Evolutionary conservation across 345 rosid species (phyloP), one percentile per base, ranked within the genome.

Genomic region (Mallotus nudiflorus): DNA sequence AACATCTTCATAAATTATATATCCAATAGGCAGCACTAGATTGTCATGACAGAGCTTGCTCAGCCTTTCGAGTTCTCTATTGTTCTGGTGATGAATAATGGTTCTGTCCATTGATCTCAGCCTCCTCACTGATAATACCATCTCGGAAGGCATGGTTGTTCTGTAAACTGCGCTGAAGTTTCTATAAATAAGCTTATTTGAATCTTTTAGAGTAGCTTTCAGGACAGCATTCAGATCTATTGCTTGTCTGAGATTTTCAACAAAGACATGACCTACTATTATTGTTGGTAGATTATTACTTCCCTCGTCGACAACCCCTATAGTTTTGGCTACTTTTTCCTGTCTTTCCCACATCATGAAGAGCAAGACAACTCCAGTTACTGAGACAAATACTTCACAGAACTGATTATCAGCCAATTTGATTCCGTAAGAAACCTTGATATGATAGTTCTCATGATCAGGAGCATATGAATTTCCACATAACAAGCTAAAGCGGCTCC

Each of bases 261-360:
- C 82, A 71, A 95, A 91, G 58, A 95, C 87, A 66, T 80, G 82
- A 64, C 99, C 96, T 0, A 92, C 93, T 74, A 85, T 73, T 69
- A 95, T 91, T 8, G 78, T 54, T 19, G 97, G 99, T 45, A 58
- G 89, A 63, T 77, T 81, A 72, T 72, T 79, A 73, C 75, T 72
- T 42, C 40, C 68, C 45, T 85, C 81, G 48, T 91, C 96, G 45
- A 50, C 84, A 65, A 75, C 70, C 19, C 77, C 92, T 2, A 74
- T 72, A 33, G 79, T 70, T 77, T 87, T 87, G 58, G 90, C 85
- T 3, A 75, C 91, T 79, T 87, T 91, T 80, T 95, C 99, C 81
- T 95, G 97, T 51, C 85, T 91, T 78, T 95, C 99, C 85, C 99
- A 83, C 88, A 90, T 82, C 97, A 95, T 90, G 75, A 90, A 91